Conservation (phyloP, 306 rosid species). For the Prunus davidiana region DNA sequence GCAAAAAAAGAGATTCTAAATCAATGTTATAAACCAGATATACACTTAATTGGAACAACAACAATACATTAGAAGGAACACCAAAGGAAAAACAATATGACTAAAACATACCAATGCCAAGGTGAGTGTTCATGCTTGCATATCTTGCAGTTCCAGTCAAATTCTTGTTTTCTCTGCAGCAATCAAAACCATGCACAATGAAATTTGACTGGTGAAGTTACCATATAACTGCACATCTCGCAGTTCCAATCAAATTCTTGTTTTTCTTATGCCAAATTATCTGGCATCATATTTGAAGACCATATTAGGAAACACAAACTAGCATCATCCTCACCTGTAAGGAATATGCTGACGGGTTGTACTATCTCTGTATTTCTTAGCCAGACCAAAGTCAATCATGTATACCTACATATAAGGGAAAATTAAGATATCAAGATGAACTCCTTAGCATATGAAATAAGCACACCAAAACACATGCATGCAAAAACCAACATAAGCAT, state of each 20-base stretch:
- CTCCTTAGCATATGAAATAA: background rate
- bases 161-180: slow-evolving; percentile 91
- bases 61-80: slow-evolving; percentile 10
- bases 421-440: slow-evolving; percentile 11
- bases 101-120: slow-evolving; percentile 69
- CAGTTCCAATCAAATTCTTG: background rate
- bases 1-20: slow-evolving; percentile 28
- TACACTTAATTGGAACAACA: slow-evolving; percentile 16
- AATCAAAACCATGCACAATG: slow-evolving; percentile 14
- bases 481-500: background rate
- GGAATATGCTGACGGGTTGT: slow-evolving; percentile 95
- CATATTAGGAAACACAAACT: background rate
- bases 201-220: slow-evolving; percentile 3
- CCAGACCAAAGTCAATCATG: slow-evolving; percentile 92
- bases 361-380: slow-evolving; percentile 92
- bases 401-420: slow-evolving; percentile 31
- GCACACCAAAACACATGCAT: background rate
- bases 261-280: background rate
- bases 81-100: slow-evolving; percentile 6
- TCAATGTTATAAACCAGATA: slow-evolving; percentile 25
- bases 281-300: background rate
- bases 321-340: slow-evolving; percentile 63
- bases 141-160: slow-evolving; percentile 97
- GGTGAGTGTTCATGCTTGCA: slow-evolving; percentile 97
- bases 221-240: background rate